Conservation (phyloP, 2,329 filamentous ascomycete species). For the Cercospora janseana region DNA sequence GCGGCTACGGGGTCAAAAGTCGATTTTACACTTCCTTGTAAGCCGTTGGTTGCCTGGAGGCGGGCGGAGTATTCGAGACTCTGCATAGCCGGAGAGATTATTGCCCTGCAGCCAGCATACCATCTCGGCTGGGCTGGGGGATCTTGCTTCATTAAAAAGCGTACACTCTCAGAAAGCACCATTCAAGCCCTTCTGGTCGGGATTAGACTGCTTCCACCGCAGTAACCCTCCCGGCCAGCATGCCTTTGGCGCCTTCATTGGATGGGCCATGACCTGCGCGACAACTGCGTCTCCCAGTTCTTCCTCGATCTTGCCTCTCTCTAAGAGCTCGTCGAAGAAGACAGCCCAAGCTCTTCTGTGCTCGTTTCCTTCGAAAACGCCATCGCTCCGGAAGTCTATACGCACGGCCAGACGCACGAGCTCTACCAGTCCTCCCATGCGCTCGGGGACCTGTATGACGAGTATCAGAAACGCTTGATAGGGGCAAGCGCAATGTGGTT, state of each 20-base stretch:
- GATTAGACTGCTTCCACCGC: slow-evolving; percentile 23
- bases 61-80: too few relatives aligned
- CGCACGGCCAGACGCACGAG: slow-evolving; percentile 42
- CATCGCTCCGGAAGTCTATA: slow-evolving; percentile 41
- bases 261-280: slow-evolving; percentile 39
- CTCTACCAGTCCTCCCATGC: slow-evolving; percentile 41
- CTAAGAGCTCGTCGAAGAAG: slow-evolving; percentile 35
- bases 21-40: too few relatives aligned
- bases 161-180: slow-evolving; percentile 33
- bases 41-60: too few relatives aligned
- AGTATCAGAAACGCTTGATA: too few relatives aligned
- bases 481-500: too few relatives aligned
- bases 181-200: slow-evolving; percentile 30
- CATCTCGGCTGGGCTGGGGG: too few relatives aligned
- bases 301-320: slow-evolving; percentile 45
- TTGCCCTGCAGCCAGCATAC: too few relatives aligned
- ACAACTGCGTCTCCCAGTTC: slow-evolving; percentile 46
- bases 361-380: background rate
- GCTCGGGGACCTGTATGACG: too few relatives aligned
- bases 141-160: too few relatives aligned
- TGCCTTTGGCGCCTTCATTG: slow-evolving; percentile 42
- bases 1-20: too few relatives aligned
- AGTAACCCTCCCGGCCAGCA: slow-evolving; percentile 30
- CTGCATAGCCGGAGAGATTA: too few relatives aligned
- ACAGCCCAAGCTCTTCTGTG: slow-evolving; percentile 10